Evolutionary conservation across 345 rosid genomes (phyloP).

Genomic region (Camelina neglecta): DNA sequence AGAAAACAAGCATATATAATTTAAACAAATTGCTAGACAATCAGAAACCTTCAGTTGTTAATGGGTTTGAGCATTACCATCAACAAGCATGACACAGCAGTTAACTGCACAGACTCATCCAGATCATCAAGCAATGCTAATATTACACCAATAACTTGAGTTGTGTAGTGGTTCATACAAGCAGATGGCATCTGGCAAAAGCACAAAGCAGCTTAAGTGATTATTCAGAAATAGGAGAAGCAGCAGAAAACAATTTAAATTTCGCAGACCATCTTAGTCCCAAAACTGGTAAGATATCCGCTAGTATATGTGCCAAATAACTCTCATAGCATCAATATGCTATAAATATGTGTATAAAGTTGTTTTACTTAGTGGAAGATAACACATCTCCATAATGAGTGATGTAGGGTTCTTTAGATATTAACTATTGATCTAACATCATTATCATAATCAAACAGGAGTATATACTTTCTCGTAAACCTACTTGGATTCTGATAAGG

Average conservation of each 20-base stretch:
- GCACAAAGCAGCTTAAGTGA: constrained; percentile 14
- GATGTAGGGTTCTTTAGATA: not conserved
- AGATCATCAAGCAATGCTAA: constrained; percentile 89
- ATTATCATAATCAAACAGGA: not conserved
- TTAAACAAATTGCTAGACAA: constrained; percentile 20
- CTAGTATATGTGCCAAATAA: constrained; percentile 12
- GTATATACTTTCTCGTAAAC: not conserved
- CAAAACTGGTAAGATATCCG: constrained; percentile 8
- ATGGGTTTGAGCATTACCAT: constrained; percentile 54
- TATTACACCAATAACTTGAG: constrained; percentile 85
- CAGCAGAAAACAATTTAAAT: constrained; percentile 5
- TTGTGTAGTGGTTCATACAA: constrained; percentile 72
- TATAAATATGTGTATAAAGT: constrained; percentile 6
- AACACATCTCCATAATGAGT: not conserved
- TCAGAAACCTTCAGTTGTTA: constrained; percentile 23
- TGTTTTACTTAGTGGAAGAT: not conserved
- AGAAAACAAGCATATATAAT: constrained; percentile 22
- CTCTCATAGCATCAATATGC: constrained; percentile 16
- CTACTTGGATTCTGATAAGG: not conserved
- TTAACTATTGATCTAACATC: constrained; percentile 7
- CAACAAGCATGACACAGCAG: constrained; percentile 88
- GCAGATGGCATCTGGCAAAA: constrained; percentile 77
- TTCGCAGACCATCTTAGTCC: not conserved
- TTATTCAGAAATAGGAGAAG: constrained; percentile 14
- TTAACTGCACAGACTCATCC: constrained; percentile 86